Base-by-base conservation (phyloP, 768 basidiomycete genomes). In the Kwoniella botswanensis region DNA sequence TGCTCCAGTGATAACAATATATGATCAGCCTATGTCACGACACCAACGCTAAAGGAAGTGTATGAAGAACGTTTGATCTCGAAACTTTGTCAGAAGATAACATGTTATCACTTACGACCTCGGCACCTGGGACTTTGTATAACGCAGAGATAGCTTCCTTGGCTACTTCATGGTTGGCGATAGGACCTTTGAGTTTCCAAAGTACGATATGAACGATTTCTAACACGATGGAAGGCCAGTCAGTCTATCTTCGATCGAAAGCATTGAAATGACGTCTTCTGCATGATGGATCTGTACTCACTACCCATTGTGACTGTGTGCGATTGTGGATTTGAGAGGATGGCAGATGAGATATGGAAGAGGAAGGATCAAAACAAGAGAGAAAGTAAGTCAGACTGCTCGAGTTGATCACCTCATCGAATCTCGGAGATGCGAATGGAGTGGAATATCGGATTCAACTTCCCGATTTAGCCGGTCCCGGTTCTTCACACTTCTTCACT, bases 181-280 rank as follows among this genome's bases (percentile, higher is more conserved):
- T 50, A 13, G 72, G 68, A 3, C 69, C 67, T 29, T 66, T 65
- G 54, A 81, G 74, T 46, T 76, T 80, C 77, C 77, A 83, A 17
- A 83, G 77, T 57, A 83, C 82, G 73, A 83, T 81, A 65, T 83
- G 82, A 15, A 82, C 69, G 77, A 83, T 75, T 67, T 82, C 80
- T 83, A 41, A 4, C 3, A 24, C 4, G 59, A 43, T 26, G 57
- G 10, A 55, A 24, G 21, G n/a, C 3, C 12, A 67, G 21, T 53
- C 61, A 21, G 55, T 11, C 13, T 46, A 26, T 18, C 4, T 5
- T 10, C 21, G 22, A 22, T 55, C 9, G 46, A 46, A 22, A n/a
- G 22, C 17, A 22, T 22, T 60, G 35, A 18, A 18, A 10, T 44
- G 54, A n/a, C 11, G 54, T 18, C 54, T 24, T 35, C 35, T 18